These are phyloP conservation scores for Psidium guajava DNA, from an alignment of 345 rosid species.

Conservation along the genomic window DNA sequence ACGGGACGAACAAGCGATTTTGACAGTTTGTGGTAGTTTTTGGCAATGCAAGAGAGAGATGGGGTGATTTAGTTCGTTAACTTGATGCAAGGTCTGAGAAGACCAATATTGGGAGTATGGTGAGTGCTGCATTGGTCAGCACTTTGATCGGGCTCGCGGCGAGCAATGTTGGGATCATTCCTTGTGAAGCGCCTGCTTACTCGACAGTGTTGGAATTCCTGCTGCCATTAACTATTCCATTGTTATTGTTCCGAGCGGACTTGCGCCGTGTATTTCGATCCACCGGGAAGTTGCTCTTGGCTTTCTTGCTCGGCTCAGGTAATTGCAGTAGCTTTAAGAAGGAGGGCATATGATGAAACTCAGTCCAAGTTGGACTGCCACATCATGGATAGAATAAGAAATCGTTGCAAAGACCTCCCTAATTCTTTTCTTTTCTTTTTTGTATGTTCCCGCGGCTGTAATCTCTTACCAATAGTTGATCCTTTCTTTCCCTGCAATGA, in stretches of 20 bases:
- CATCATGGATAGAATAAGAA: not conserved
- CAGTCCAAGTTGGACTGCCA: not conserved
- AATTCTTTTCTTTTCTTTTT: not conserved
- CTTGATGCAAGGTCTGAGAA: constrained; percentile 62
- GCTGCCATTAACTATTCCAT: constrained; percentile 73
- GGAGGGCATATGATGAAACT: not conserved
- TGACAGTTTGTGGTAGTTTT: not conserved
- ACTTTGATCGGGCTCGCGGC: constrained; percentile 75
- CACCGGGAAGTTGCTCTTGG: constrained; percentile 63
- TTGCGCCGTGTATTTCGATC: constrained; percentile 60
- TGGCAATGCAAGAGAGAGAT: not conserved
- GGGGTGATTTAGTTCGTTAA: not conserved
- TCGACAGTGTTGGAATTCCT: constrained; percentile 52
- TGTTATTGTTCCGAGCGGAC: constrained; percentile 73
- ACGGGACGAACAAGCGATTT: not conserved
- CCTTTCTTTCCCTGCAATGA: not conserved
- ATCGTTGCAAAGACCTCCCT: not conserved
- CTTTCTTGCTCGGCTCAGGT: constrained; percentile 82
- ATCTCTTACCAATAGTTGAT: not conserved
- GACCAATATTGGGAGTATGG: constrained; percentile 65
- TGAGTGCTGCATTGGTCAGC: constrained; percentile 86
- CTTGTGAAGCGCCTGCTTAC: constrained; percentile 61
- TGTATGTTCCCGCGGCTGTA: not conserved
- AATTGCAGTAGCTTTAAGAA: not conserved
- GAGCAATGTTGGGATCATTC: constrained; percentile 64